Conservation (phyloP, 164 flowering plant species). For the Stephania yunnanensis region DNA sequence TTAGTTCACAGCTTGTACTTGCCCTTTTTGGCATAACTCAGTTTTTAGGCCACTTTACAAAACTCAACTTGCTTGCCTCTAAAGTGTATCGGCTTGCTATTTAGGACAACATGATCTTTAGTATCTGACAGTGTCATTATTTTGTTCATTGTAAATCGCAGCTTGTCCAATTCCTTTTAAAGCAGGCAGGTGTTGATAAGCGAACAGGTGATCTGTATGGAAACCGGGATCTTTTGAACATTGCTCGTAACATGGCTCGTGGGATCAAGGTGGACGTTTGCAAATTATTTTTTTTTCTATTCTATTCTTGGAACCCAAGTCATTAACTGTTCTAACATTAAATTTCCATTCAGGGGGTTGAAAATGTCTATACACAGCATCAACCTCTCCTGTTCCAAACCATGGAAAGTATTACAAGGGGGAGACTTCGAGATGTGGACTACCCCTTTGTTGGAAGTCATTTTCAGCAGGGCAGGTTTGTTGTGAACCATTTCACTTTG, state of each 20-base stretch:
- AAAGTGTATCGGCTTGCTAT: not conserved
- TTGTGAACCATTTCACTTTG: constrained; percentile 1
- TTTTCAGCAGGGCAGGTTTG: constrained; percentile 91
- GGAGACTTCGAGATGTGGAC: constrained; percentile 86
- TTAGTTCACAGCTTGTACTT: not conserved
- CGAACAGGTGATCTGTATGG: constrained; percentile 93
- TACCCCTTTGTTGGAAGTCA: constrained; percentile 92
- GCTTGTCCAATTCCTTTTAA: constrained; percentile 92
- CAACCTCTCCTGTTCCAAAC: constrained; percentile 92
- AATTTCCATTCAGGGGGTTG: constrained; percentile 61
- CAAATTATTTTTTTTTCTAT: not conserved
- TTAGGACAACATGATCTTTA: not conserved
- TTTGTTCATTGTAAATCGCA: constrained; percentile 29
- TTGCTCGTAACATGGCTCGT: constrained; percentile 98
- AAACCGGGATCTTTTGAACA: constrained; percentile 81
- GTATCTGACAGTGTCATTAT: constrained; percentile 7
- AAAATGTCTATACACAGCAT: constrained; percentile 97
- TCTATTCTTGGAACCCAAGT: not conserved
- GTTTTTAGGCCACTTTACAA: constrained; percentile 1
- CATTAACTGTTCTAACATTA: constrained; percentile 8
- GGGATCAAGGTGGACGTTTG: constrained; percentile 74
- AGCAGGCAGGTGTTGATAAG: constrained; percentile 95
- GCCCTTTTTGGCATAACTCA: not conserved
- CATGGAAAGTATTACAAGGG: constrained; percentile 88
- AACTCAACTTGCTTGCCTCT: constrained; percentile 8